phyloP scores from a whole-genome alignment of 2,329 filamentous ascomycete genomes.

The Epichloe scottii region DNA sequence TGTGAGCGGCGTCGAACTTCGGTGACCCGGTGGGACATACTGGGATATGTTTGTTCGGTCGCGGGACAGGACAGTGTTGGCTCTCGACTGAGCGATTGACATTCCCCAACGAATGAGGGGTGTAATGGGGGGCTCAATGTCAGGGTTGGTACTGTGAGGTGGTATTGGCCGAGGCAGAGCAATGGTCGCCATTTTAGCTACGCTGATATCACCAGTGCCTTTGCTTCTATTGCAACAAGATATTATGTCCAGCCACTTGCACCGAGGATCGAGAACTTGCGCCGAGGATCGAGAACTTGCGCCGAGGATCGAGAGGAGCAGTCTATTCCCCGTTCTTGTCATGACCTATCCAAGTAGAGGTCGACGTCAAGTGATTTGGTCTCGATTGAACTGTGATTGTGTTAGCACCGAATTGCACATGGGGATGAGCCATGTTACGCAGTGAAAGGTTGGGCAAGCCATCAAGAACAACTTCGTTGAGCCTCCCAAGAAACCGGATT shows the following conservation, averaged over 20 bases:
- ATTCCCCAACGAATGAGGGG: slow-evolving; percentile 27
- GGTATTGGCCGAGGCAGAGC: slow-evolving; percentile 36
- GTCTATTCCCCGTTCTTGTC: neutral
- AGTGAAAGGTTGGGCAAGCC: neutral
- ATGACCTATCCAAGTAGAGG: neutral
- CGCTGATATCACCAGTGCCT: neutral
- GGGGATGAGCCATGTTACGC: neutral
- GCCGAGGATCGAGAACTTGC: neutral
- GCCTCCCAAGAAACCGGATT: neutral
- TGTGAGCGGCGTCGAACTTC: slow-evolving; percentile 38
- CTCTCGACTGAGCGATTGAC: slow-evolving; percentile 11
- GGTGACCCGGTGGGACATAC: slow-evolving; percentile 71
- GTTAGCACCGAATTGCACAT: neutral
- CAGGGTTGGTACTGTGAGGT: slow-evolving; percentile 31
- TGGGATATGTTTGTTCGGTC: slow-evolving; percentile 88
- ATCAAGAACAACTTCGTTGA: neutral
- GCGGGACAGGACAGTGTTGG: slow-evolving; percentile 25
- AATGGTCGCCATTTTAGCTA: slow-evolving; percentile 38
- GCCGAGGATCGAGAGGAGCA: neutral
- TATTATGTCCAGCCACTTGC: neutral
- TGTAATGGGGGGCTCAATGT: slow-evolving; percentile 24
- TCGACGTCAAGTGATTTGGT: neutral
- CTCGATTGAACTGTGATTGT: neutral
- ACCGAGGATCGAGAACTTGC: no score
- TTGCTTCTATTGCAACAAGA: neutral